These are phyloP conservation scores for Peronospora tabacina DNA, from an alignment of 352 stramenopile species.

Conservation along the genomic window DNA sequence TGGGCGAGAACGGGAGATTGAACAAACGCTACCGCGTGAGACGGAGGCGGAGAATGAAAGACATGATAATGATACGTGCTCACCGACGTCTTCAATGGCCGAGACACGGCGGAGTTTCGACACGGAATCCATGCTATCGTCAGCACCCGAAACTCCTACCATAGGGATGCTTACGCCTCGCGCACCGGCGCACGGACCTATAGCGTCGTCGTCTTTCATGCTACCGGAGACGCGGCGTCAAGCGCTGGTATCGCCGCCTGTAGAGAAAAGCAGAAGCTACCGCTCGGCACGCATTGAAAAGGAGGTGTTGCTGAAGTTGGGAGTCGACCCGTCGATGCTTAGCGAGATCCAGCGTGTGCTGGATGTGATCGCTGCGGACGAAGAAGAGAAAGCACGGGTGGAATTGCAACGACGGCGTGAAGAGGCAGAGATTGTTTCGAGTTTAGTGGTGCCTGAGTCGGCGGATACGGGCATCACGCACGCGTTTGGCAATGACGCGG, in stretches of 20 bases:
- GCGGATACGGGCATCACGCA: slow-evolving; percentile 30
- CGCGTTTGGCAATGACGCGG: slow-evolving; percentile 38
- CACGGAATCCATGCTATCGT: slow-evolving; percentile 43
- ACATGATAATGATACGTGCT: slow-evolving; percentile 28
- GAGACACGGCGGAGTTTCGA: slow-evolving; percentile 49
- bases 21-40: slow-evolving; percentile 3
- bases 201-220: slow-evolving; percentile 10
- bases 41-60: slow-evolving; percentile 6
- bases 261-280: slow-evolving; percentile 29
- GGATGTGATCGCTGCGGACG: slow-evolving; percentile 42
- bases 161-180: slow-evolving; percentile 16
- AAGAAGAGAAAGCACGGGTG: slow-evolving; percentile 38
- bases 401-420: slow-evolving; percentile 23
- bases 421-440: slow-evolving; percentile 32
- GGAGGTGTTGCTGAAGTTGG: slow-evolving; percentile 65
- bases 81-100: slow-evolving; percentile 35
- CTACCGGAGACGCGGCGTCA: slow-evolving; percentile 5
- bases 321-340: slow-evolving; percentile 62
- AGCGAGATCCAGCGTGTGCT: slow-evolving; percentile 61
- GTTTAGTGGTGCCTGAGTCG: slow-evolving; percentile 27
- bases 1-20: slow-evolving; percentile 16
- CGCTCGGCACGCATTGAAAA: slow-evolving; percentile 68
- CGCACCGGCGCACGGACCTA: slow-evolving; percentile 9
- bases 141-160: slow-evolving; percentile 26
- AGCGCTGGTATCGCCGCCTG: slow-evolving; percentile 8